phyloP scores from a whole-genome alignment of 2,329 filamentous ascomycete genomes.

The Arthrobotrys sinensis region DNA sequence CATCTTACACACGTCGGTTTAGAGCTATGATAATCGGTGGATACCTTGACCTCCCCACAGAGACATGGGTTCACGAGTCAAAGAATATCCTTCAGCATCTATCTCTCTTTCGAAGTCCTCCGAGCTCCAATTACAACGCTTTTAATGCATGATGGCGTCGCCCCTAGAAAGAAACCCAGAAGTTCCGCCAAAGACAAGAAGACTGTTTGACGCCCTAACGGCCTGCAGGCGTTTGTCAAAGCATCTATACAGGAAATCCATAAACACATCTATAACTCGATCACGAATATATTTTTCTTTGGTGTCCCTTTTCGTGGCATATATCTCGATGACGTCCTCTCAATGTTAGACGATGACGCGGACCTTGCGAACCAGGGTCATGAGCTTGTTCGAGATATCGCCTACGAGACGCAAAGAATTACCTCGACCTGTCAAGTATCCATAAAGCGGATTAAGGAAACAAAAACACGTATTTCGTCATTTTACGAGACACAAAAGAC shows the following conservation, averaged over 20 bases:
- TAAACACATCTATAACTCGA: constrained; percentile 36
- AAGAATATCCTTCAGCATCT: too few species aligned
- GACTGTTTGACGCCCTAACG: not conserved
- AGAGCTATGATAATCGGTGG: too few species aligned
- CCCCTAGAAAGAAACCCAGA: too few species aligned
- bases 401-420: constrained; percentile 26
- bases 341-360: constrained; percentile 4
- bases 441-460: not conserved
- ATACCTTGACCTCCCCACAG: too few species aligned
- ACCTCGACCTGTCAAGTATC: constrained; percentile 18
- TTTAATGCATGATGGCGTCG: too few species aligned
- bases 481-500: constrained; percentile 47
- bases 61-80: too few species aligned
- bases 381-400: not conserved
- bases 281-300: constrained; percentile 22
- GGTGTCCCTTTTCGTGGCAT: constrained; percentile 37
- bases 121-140: too few species aligned
- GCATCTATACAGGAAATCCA: constrained; percentile 7
- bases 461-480: constrained; percentile 2
- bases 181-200: too few species aligned
- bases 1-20: too few species aligned
- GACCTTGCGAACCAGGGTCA: constrained; percentile 18
- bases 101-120: too few species aligned
- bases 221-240: constrained; percentile 18
- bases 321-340: constrained; percentile 30